Evolutionary conservation across 495 filamentous ascomycete genomes (phyloP), one percentile per base, ranked within the genome.

Genomic region (Penicillium pulvis): DNA sequence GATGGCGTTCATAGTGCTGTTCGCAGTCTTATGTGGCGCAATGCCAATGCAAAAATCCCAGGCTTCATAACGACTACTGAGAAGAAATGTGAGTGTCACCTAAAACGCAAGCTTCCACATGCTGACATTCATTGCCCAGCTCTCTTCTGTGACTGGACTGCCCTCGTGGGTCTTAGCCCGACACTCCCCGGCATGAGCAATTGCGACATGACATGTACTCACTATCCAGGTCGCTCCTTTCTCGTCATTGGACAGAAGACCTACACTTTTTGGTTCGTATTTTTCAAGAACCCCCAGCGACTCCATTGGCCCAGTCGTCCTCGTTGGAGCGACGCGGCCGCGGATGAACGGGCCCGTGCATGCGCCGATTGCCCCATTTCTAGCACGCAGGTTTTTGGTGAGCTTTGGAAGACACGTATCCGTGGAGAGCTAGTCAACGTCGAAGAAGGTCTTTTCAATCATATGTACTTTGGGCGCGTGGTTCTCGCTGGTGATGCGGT

Each of bases 1-100:
- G 83, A 85, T 60, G 82, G 82, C 0, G 43, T 59, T 8, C 51
- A 49, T 19, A 59, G 57, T 44, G 35, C 19, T 33, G 44, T 59
- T 23, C 50, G 51, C 9, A 17, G 24, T 3, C 44, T 49, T 31
- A 59, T 63, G 55, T 46, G 54, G 46, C 55, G 54, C n/a, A 17
- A 51, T 8, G 51, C 61, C 14, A 54, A 45, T 10, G 33, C 23
- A 12, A 61, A 41, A 45, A 53, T n/a, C 2, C 53, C 28, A 10
- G 42, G 44, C 43, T 24, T 10, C 35, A 49, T 49, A 4, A 49
- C 23, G 9, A 23, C 46, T 3, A 30, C 14, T 26, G 17, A 49
- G 23, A 49, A 26, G 46, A 23, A 49, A 49, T 49, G 46, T 49
- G 24, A 24, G 46, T 28, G 6, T 36, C 35, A 12, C 10, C 35